These are phyloP conservation scores for Hypoxylon lienhwacheense DNA, from an alignment of 495 filamentous ascomycete genomes.

Conservation along the genomic window DNA sequence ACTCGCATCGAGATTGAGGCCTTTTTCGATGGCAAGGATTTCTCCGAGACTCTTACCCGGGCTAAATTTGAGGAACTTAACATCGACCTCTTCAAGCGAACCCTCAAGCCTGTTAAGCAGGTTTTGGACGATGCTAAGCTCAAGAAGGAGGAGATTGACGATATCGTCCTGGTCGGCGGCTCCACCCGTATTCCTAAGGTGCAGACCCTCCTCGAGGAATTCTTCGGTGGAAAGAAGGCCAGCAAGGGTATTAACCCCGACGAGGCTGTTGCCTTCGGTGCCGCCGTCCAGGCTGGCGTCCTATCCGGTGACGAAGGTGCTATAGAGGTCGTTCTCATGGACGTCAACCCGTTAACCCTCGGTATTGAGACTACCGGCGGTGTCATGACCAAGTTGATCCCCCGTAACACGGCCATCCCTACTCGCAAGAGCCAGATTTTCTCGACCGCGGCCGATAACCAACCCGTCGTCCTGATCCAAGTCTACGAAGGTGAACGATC, in stretches of 20 bases:
- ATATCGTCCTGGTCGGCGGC: conserved; percentile 90
- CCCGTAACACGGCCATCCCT: conserved; percentile 92
- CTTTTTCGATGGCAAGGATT: conserved; percentile 96
- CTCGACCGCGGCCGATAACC: conserved; percentile 97
- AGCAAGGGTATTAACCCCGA: conserved; percentile 99
- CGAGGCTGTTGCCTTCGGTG: conserved; percentile 96
- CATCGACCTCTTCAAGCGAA: conserved; percentile 98
- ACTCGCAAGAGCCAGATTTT: conserved; percentile 98
- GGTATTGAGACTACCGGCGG: conserved; percentile 98
- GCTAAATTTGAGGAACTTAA: conserved; percentile 99
- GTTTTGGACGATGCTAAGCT: conserved; percentile 91
- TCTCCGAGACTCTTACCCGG: conserved; percentile 96
- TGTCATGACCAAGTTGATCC: conserved; percentile 97
- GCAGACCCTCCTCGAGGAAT: conserved; percentile 91
- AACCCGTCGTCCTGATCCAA: conserved; percentile 95
- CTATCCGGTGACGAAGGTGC: conserved; percentile 84
- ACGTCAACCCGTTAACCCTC: conserved; percentile 96
- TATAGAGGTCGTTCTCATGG: conserved; percentile 83
- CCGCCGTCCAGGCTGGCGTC: conserved; percentile 96
- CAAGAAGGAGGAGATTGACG: conserved; percentile 81
- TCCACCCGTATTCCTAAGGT: conserved; percentile 98
- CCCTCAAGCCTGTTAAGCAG: conserved; percentile 98
- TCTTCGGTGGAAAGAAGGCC: conserved; percentile 90
- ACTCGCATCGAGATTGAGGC: conserved; percentile 97
- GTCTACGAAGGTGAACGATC: conserved; percentile 96